Evolutionary conservation across 176 grass and related monocot species (phyloP), one percentile per base, ranked within the genome.

Genomic region (Aegilops speltoides): DNA sequence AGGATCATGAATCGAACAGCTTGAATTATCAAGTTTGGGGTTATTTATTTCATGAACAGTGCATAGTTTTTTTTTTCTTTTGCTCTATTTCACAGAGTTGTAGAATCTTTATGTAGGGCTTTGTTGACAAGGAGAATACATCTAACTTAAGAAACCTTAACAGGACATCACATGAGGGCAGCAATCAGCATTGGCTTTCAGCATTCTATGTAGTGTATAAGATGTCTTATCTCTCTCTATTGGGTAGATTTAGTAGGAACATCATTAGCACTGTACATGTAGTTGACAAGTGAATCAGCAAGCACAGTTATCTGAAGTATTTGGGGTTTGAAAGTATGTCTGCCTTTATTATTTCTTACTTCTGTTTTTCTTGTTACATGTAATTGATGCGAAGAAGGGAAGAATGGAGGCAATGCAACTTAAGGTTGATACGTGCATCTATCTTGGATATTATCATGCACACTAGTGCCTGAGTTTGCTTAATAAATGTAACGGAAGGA

Each of bases 311-410:
- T 25, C 34, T 23, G 43, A 60, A 59, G 13, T 80, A 64, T 69
- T 13, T 78, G 14, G 56, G 56, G 20, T 22, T 59, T 22, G 56
- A 20, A 86, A 76, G 34, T 45, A 20, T 79, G 3, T 8, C 13
- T 3, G 16, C 4, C 0, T 46, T 78, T 50, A 43, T 77, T 26
- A 36, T 75, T 79, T 59, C 15, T 9, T 41, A 64, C 16, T 10
- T 46, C 20, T 37, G 36, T 50, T 86, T 91, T 72, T 76, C 71
- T 63, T 84, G 15, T 73, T 84, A 56, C 63, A 85, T 81, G 64
- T 28, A 76, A 77, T 76, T 89, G 89, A 87, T 89, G 63, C 77
- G 83, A 89, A 88, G 33, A 94, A 84, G 52, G 83, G 81, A 56
- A 68, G 15, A 65, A 78, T 57, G 4, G 86, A 85, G 54, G 68